phyloP scores from a whole-genome alignment of 2,329 filamentous ascomycete genomes.

The Lomentospora prolificans region DNA sequence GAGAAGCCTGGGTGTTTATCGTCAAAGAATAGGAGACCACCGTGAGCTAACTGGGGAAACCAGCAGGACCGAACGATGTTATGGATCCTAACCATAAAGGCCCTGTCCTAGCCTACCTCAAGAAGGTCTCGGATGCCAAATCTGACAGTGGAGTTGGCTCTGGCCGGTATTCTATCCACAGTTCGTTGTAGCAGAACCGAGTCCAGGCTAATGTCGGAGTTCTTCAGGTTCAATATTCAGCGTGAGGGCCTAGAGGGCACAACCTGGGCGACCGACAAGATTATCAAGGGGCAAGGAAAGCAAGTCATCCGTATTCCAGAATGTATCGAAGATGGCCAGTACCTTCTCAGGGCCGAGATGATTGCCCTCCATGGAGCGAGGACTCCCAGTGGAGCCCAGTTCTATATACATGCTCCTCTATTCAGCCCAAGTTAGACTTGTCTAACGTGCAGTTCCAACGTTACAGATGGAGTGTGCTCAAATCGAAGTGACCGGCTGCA shows the following conservation, averaged over 20 bases:
- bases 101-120: conserved; percentile 43
- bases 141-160: conserved; percentile 29
- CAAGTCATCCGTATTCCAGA: conserved; percentile 41
- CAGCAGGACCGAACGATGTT: conserved; percentile 34
- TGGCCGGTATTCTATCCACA: conserved; percentile 21
- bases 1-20: background rate
- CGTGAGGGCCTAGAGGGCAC: conserved; percentile 29
- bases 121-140: conserved; percentile 38
- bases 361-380: conserved; percentile 43
- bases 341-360: conserved; percentile 49
- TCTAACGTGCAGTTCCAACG: conserved; percentile 1
- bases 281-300: conserved; percentile 34
- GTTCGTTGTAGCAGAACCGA: background rate
- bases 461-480: conserved; percentile 28
- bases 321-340: conserved; percentile 43
- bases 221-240: conserved; percentile 29
- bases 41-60: conserved; percentile 27
- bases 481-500: conserved; percentile 24
- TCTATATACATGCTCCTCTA: conserved; percentile 30
- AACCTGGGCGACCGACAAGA: conserved; percentile 30
- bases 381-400: conserved; percentile 32
- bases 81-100: conserved; percentile 41
- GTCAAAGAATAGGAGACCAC: background rate
- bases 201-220: background rate
- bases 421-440: too few species aligned